A percentile compares a stretch with the other conserved stretches of the same genome.
Evolutionary conservation across 441 rosid species (phyloP).

Genomic region (Aleurites moluccanus): DNA sequence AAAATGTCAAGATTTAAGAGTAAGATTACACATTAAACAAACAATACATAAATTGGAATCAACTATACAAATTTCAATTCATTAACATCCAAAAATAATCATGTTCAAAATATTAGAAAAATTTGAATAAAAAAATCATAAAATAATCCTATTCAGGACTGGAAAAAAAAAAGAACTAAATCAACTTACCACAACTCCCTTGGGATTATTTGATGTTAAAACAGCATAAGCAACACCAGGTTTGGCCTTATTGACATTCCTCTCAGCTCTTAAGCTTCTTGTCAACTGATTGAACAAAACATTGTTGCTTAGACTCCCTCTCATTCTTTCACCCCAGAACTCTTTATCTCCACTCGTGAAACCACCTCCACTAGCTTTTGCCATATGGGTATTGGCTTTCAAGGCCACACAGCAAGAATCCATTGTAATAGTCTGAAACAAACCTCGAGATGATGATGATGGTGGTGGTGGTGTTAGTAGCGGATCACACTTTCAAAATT

Average conservation of each 20-base stretch:
- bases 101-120: neutral
- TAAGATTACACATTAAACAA: neutral
- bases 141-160: neutral
- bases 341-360: constrained; percentile 38
- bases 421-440: constrained; percentile 43
- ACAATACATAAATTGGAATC: neutral
- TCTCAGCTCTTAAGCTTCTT: constrained; percentile 36
- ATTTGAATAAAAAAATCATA: neutral
- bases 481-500: constrained; percentile 18
- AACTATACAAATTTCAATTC: neutral
- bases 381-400: constrained; percentile 38
- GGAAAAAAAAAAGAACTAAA: neutral
- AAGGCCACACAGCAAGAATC: constrained; percentile 53
- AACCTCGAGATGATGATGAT: constrained; percentile 7
- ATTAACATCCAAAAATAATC: neutral
- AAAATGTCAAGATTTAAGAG: constrained; percentile 11
- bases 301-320: constrained; percentile 41
- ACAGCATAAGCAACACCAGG: constrained; percentile 51
- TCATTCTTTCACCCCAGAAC: constrained; percentile 58
- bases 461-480: neutral
- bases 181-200: constrained; percentile 55
- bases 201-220: constrained; percentile 53
- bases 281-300: constrained; percentile 31
- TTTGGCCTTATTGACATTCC: constrained; percentile 35
- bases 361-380: constrained; percentile 30